Evolutionary conservation across 164 flowering plant genomes (phyloP).

Genomic region (Akebia trifoliata): DNA sequence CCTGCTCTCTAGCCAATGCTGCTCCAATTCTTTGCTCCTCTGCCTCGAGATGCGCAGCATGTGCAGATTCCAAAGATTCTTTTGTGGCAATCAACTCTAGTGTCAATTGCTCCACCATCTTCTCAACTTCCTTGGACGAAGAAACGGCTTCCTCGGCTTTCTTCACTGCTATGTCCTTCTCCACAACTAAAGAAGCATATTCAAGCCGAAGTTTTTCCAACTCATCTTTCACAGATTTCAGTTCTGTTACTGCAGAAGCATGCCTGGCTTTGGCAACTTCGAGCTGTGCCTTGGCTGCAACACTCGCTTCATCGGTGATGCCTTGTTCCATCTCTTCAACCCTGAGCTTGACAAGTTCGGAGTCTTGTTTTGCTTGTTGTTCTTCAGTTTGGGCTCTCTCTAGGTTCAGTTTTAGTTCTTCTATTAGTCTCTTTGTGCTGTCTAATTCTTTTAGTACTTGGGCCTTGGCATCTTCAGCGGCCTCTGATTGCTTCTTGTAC

Average conservation of each 20-base stretch:
- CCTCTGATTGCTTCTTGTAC: slow-evolving; percentile 45
- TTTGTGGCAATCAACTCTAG: slow-evolving; percentile 72
- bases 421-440: slow-evolving; percentile 65
- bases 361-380: slow-evolving; percentile 79
- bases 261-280: slow-evolving; percentile 82
- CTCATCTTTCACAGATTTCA: slow-evolving; percentile 68
- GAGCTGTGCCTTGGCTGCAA: slow-evolving; percentile 87
- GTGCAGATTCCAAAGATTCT: slow-evolving; percentile 77
- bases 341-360: slow-evolving; percentile 69
- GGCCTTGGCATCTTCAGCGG: slow-evolving; percentile 58
- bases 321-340: slow-evolving; percentile 85
- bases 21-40: slow-evolving; percentile 83
- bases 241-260: slow-evolving; percentile 56
- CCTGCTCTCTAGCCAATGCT: slow-evolving; percentile 75
- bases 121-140: slow-evolving; percentile 67
- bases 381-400: slow-evolving; percentile 90
- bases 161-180: slow-evolving; percentile 51
- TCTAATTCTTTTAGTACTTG: slow-evolving; percentile 64
- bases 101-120: slow-evolving; percentile 72
- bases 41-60: slow-evolving; percentile 78
- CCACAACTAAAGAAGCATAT: slow-evolving; percentile 45
- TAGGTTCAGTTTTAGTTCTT: slow-evolving; percentile 67
- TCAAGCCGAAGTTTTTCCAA: slow-evolving; percentile 47
- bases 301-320: slow-evolving; percentile 70
- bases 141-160: slow-evolving; percentile 59